phyloP scores from a whole-genome alignment of 2,329 filamentous ascomycete species.

The Fusarium multiceps region DNA sequence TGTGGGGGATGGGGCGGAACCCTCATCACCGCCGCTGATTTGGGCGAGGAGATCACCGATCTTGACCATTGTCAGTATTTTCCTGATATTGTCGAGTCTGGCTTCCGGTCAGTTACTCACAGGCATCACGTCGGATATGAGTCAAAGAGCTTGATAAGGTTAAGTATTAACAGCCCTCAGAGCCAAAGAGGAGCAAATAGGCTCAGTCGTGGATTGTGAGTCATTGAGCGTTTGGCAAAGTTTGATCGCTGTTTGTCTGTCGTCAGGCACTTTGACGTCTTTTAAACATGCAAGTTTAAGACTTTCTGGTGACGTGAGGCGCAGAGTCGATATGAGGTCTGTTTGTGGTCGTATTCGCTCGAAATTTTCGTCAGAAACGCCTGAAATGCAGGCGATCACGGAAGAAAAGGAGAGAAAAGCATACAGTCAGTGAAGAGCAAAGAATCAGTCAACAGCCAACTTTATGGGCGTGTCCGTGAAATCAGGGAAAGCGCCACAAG shows the following conservation, averaged over 20 bases:
- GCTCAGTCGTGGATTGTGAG: slow-evolving; percentile 42
- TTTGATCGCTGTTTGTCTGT: slow-evolving; percentile 30
- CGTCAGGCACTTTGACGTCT: slow-evolving; percentile 40
- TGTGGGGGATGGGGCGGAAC: slow-evolving; percentile 51
- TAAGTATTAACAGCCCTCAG: slow-evolving; percentile 21
- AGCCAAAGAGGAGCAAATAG: slow-evolving; percentile 41
- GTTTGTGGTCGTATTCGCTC: slow-evolving; percentile 37
- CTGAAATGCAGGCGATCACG: slow-evolving; percentile 42
- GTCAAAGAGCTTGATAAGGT: slow-evolving; percentile 20
- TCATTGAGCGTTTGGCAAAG: slow-evolving; percentile 43
- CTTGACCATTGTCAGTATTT: slow-evolving; percentile 44
- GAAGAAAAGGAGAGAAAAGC: slow-evolving; percentile 35
- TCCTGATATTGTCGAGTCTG: slow-evolving; percentile 11
- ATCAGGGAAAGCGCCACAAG: slow-evolving; percentile 44
- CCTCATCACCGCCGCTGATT: slow-evolving; percentile 67
- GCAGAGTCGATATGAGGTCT: slow-evolving; percentile 39
- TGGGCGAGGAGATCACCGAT: slow-evolving; percentile 60
- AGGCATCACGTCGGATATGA: slow-evolving; percentile 46
- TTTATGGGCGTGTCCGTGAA: slow-evolving; percentile 43
- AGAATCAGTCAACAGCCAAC: slow-evolving; percentile 44
- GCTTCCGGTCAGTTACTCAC: slow-evolving; percentile 39
- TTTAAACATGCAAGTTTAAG: slow-evolving; percentile 20
- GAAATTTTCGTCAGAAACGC: slow-evolving; percentile 35
- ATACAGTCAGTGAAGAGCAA: slow-evolving; percentile 40
- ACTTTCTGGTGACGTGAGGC: slow-evolving; percentile 36